A percentile compares a stretch with the other conserved stretches of the same genome.
Evolutionary conservation across 805 yeast genomes (phyloP).

Genomic region (Nakazawaea ernobii): DNA sequence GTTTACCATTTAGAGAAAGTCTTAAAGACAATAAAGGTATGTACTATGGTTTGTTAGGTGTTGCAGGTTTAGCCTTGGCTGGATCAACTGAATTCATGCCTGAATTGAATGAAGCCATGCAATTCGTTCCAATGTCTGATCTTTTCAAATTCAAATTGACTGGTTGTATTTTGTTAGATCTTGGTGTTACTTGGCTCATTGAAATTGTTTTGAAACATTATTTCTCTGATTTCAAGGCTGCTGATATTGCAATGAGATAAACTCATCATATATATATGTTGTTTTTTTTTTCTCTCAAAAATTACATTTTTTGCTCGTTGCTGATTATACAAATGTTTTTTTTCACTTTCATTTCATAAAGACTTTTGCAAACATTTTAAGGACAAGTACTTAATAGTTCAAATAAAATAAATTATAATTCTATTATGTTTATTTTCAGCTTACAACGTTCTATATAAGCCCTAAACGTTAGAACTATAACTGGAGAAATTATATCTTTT

Average conservation of each 20-base stretch:
- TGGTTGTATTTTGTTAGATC: constrained; percentile 64
- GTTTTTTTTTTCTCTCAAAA: too few relatives aligned
- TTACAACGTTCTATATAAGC: neutral
- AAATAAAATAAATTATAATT: neutral
- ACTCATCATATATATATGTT: neutral
- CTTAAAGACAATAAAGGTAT: constrained; percentile 89
- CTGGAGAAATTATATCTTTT: constrained; percentile 10
- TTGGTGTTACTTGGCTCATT: constrained; percentile 67
- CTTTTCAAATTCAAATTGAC: constrained; percentile 77
- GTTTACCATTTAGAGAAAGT: constrained; percentile 92
- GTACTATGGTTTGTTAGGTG: constrained; percentile 93
- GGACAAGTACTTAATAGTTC: too few relatives aligned
- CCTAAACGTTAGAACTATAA: constrained; percentile 5
- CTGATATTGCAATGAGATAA: constrained; percentile 68
- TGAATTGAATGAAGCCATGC: constrained; percentile 87
- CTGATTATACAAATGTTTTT: neutral
- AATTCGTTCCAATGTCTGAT: constrained; percentile 79
- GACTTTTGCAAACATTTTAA: too few relatives aligned
- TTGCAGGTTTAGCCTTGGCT: constrained; percentile 78
- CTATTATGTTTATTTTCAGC: neutral
- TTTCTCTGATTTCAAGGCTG: constrained; percentile 88
- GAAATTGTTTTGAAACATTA: constrained; percentile 77
- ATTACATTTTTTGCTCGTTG: too few relatives aligned
- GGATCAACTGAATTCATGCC: constrained; percentile 95
- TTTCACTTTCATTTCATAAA: neutral